Conservation (phyloP, 306 rosid genomes). For the Dalbergia cochinchinensis region DNA sequence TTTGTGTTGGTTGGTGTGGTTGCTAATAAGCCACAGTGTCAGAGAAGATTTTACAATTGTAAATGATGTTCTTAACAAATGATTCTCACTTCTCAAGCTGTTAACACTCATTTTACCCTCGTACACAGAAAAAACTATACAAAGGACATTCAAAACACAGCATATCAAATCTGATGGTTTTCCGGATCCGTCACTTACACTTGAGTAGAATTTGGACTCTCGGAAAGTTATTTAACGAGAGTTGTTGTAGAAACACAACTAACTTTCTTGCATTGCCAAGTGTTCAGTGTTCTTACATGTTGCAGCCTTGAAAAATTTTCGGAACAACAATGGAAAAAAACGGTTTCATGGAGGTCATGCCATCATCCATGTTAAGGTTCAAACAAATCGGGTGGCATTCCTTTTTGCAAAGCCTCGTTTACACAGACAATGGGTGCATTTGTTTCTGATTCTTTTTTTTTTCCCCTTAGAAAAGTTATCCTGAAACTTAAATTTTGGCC, state of each 20-base stretch:
- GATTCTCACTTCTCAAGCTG: constrained; percentile 27
- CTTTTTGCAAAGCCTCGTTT: too few relatives aligned
- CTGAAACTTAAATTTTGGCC: constrained; percentile 45
- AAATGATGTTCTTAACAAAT: constrained; percentile 13
- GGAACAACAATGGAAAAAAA: background rate
- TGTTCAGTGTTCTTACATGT: background rate
- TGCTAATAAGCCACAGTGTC: constrained; percentile 2
- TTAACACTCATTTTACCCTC: background rate
- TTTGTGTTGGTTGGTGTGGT: too few relatives aligned
- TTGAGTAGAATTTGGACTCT: background rate
- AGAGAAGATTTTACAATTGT: constrained; percentile 18
- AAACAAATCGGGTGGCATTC: too few relatives aligned
- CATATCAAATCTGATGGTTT: background rate
- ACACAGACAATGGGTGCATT: background rate
- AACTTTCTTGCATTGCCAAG: background rate
- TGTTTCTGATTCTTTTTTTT: background rate
- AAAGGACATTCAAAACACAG: background rate
- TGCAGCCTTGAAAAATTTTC: background rate
- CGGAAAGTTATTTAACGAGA: too few relatives aligned
- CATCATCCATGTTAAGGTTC: too few relatives aligned
- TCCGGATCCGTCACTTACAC: background rate
- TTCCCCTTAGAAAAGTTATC: constrained; percentile 35
- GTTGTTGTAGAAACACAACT: background rate
- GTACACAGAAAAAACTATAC: background rate
- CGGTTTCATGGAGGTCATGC: background rate